phyloP scores from a whole-genome alignment of 2,329 filamentous ascomycete species.

The Sporothrix pseudoabietina region DNA sequence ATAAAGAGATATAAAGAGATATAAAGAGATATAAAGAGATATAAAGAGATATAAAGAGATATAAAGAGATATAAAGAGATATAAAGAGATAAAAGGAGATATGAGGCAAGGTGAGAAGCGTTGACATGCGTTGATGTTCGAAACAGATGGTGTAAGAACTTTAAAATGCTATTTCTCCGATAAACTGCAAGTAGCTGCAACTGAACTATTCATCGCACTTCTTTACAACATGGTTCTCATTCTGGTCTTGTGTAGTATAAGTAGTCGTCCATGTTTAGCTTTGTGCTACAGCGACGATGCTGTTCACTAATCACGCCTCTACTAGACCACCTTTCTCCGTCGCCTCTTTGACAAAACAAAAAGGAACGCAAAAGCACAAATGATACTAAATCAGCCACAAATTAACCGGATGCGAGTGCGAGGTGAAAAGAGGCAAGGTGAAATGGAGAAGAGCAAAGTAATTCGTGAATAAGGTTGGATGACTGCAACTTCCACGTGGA shows the following conservation, averaged over 20 bases:
- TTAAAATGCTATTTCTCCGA: background rate
- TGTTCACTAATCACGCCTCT: slow-evolving; percentile 18
- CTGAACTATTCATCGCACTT: background rate
- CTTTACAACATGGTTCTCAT: background rate
- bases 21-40: background rate
- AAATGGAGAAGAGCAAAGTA: background rate
- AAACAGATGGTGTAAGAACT: background rate
- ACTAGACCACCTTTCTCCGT: background rate
- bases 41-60: background rate
- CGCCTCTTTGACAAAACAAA: slow-evolving; percentile 10
- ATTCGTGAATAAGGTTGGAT: background rate
- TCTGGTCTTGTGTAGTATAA: background rate
- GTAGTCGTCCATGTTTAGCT: background rate
- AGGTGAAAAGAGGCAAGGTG: background rate
- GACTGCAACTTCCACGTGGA: background rate
- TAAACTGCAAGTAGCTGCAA: background rate
- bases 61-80: background rate
- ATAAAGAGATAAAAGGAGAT: too few species aligned
- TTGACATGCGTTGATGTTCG: background rate
- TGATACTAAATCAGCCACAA: background rate
- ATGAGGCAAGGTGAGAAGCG: background rate
- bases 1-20: too few species aligned
- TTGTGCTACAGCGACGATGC: background rate
- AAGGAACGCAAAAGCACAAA: too few species aligned
- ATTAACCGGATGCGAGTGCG: background rate